A percentile compares a stretch with the other conserved stretches of the same genome.
These are phyloP conservation scores for Saccharomycopsis fibuligera DNA, from an alignment of 805 yeast species.

Conservation along the genomic window DNA sequence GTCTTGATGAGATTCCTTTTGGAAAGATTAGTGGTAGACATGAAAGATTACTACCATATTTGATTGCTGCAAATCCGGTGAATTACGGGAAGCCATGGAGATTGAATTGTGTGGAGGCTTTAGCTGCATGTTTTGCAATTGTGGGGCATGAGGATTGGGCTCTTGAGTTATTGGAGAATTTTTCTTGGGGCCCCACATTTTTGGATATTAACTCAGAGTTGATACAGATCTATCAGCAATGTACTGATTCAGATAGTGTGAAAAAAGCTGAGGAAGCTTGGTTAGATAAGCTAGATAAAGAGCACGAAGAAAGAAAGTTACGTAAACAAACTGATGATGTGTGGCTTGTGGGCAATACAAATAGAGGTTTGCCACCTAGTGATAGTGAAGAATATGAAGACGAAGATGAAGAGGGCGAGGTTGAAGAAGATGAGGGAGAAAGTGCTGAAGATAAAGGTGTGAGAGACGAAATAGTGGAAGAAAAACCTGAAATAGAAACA, in stretches of 20 bases:
- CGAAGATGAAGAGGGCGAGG: conserved; percentile 23
- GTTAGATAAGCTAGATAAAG: conserved; percentile 62
- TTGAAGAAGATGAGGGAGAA: conserved; percentile 22
- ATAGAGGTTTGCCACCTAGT: conserved; percentile 34
- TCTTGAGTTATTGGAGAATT: conserved; percentile 60
- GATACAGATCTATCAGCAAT: conserved; percentile 62
- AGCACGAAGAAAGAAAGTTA: conserved; percentile 54
- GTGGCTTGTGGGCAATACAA: conserved; percentile 71
- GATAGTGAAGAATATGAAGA: conserved; percentile 26
- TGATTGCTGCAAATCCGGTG: conserved; percentile 95
- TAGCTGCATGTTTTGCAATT: conserved; percentile 95
- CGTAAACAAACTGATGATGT: conserved; percentile 50
- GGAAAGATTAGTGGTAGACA: conserved; percentile 83
- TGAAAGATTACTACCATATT: conserved; percentile 81
- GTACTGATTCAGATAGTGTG: conserved; percentile 77
- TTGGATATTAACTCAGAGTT: conserved; percentile 76
- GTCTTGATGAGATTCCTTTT: conserved; percentile 96
- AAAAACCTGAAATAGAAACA: too few relatives aligned
- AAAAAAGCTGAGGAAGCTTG: conserved; percentile 67
- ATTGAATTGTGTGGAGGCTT: conserved; percentile 92
- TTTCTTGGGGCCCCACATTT: conserved; percentile 92
- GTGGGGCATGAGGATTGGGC: conserved; percentile 94
- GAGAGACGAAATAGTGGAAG: too few relatives aligned
- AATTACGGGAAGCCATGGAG: conserved; percentile 96
- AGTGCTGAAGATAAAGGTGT: too few relatives aligned